phyloP scores from a whole-genome alignment of 1,284 basidiomycete genomes.

The Moniliella sp. region DNA sequence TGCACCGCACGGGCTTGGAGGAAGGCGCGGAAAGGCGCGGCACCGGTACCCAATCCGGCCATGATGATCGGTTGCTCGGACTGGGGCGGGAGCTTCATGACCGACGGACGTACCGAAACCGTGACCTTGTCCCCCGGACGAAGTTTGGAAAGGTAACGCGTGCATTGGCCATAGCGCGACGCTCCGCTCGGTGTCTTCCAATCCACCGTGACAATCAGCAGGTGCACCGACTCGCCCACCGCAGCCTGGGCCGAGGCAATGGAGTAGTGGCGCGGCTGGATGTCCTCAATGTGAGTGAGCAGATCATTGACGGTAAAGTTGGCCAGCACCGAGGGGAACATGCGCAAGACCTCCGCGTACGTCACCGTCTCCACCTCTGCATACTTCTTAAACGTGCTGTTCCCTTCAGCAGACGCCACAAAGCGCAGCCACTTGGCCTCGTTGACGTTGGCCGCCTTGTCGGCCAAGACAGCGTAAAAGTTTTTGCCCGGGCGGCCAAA shows the following conservation, averaged over 20 bases:
- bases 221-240: constrained; percentile 76
- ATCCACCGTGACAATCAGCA: constrained; percentile 88
- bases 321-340: constrained; percentile 63
- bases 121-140: constrained; percentile 75
- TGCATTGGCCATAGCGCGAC: constrained; percentile 76
- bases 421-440: constrained; percentile 71
- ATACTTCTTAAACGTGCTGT: constrained; percentile 78
- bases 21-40: constrained; percentile 94
- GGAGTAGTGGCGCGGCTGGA: constrained; percentile 92
- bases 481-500: constrained; percentile 87
- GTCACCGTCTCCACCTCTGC: constrained; percentile 82
- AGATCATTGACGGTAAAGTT: constrained; percentile 54
- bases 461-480: constrained; percentile 76
- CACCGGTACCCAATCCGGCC: constrained; percentile 91
- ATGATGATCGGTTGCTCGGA: constrained; percentile 80
- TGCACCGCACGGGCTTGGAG: constrained; percentile 79
- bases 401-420: constrained; percentile 81
- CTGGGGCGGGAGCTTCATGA: constrained; percentile 87
- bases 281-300: constrained; percentile 50
- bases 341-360: constrained; percentile 65
- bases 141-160: constrained; percentile 68
- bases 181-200: constrained; percentile 65
- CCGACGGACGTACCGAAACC: constrained; percentile 87
- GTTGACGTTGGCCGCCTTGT: constrained; percentile 49
- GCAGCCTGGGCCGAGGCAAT: constrained; percentile 85